Percentiles rank a stretch among this genome's conserved stretches.
Conservation (phyloP, 1,284 basidiomycete species). For the Mrakiaceae sp. region DNA sequence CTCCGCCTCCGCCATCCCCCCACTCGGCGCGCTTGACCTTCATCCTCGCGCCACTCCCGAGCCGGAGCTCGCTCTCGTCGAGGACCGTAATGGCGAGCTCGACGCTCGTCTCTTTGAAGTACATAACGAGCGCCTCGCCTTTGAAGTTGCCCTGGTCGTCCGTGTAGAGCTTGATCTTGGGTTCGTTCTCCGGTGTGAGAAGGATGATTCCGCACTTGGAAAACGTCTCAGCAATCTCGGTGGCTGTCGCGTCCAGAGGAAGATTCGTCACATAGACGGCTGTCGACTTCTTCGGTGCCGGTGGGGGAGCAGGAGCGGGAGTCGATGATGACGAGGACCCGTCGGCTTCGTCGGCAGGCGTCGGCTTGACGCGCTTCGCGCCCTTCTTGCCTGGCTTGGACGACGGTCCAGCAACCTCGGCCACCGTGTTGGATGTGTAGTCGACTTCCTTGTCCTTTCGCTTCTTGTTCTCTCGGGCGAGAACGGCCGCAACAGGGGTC, state of each 20-base stretch:
- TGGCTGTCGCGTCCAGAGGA: conserved; percentile 60
- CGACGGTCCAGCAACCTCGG: conserved; percentile 38
- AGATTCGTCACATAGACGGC: conserved; percentile 84
- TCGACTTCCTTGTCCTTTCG: conserved; percentile 57
- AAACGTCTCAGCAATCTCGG: conserved; percentile 72
- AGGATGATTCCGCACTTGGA: conserved; percentile 84
- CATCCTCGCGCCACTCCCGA: conserved; percentile 72
- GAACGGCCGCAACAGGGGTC: conserved; percentile 71
- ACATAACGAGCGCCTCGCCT: conserved; percentile 91
- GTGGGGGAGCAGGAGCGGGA: conserved; percentile 17
- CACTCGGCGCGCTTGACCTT: conserved; percentile 71
- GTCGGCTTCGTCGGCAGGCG: background rate
- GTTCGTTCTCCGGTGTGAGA: conserved; percentile 75
- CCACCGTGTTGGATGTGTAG: conserved; percentile 50
- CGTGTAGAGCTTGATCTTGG: conserved; percentile 88
- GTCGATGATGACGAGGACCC: conserved; percentile 13
- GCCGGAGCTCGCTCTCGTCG: conserved; percentile 80
- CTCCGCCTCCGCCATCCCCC: conserved; percentile 23
- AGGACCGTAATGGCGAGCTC: conserved; percentile 70
- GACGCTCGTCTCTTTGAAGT: conserved; percentile 94
- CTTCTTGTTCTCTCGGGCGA: conserved; percentile 66
- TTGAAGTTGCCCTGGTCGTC: conserved; percentile 71
- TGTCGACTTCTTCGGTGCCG: conserved; percentile 63
- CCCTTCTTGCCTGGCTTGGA: conserved; percentile 52
- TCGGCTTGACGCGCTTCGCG: conserved; percentile 37